Evolutionary conservation across 129 eudicot genomes (phyloP).

Genomic region (Ambrosia artemisiifolia): DNA sequence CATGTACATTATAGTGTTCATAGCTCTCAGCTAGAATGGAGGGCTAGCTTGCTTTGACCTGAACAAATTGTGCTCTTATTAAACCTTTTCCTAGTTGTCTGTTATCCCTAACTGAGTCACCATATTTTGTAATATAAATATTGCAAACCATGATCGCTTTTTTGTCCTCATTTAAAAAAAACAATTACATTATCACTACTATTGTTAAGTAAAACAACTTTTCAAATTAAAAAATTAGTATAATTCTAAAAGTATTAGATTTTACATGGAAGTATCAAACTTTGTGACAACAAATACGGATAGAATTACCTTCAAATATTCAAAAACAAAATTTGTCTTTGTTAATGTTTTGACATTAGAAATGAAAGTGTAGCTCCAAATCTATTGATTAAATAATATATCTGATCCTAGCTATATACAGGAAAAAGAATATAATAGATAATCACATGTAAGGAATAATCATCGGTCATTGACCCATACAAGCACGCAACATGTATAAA

Average conservation of each 20-base stretch:
- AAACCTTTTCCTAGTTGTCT: not conserved
- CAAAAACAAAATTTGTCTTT: not conserved
- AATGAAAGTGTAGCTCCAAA: not conserved
- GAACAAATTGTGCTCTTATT: not conserved
- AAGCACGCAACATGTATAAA: not conserved
- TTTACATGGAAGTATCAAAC: not conserved
- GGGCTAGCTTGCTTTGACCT: no score
- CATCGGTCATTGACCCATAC: not conserved
- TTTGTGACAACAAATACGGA: not conserved
- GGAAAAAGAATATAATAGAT: slow-evolving; percentile 22
- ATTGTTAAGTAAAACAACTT: not conserved
- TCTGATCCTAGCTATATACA: slow-evolving; percentile 9
- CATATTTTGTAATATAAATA: not conserved
- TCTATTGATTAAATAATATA: slow-evolving; percentile 5
- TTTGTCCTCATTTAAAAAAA: slow-evolving; percentile 3
- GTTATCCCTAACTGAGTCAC: not conserved
- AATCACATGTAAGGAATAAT: slow-evolving; percentile 18
- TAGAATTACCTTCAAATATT: not conserved
- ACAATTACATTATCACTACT: not conserved
- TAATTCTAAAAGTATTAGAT: not conserved
- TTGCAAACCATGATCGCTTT: not conserved
- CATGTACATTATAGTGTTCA: no score
- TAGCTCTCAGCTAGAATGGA: no score
- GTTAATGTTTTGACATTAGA: not conserved
- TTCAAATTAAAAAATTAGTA: not conserved